Evolutionary conservation across 768 basidiomycete genomes (phyloP).

Genomic region (Leucosporidium scottii): DNA sequence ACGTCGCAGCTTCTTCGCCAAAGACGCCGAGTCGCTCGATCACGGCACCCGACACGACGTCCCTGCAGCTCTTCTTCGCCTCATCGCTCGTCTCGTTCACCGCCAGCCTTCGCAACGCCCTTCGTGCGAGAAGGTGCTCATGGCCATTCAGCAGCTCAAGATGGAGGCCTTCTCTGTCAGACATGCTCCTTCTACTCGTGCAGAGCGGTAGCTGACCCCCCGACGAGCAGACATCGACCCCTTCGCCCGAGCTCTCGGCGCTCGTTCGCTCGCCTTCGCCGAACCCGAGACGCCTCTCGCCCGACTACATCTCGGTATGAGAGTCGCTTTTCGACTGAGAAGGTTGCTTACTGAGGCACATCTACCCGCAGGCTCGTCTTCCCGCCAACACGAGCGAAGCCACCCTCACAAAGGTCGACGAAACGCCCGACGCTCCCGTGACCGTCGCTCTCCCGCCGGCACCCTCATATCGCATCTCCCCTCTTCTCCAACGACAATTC

Average conservation of each 20-base stretch:
- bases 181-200: background rate
- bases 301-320: background rate
- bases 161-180: background rate
- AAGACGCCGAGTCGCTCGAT: background rate
- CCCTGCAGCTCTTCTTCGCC: conserved; percentile 11
- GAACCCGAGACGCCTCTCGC: background rate
- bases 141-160: background rate
- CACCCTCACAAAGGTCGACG: too few species aligned
- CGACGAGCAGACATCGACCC: background rate
- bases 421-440: background rate
- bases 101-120: conserved; percentile 12
- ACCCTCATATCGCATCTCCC: background rate
- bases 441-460: too few species aligned
- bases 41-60: conserved; percentile 22
- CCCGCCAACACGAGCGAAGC: too few species aligned
- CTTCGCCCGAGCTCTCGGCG: background rate
- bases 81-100: conserved; percentile 19
- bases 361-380: too few species aligned
- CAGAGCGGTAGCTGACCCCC: background rate
- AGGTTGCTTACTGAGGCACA: too few species aligned
- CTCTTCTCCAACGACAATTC: background rate
- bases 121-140: conserved; percentile 11
- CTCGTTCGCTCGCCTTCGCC: background rate
- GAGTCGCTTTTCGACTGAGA: too few species aligned
- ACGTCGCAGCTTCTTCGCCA: conserved; percentile 2